Percentiles rank a stretch among this genome's conserved stretches.
Conservation (phyloP, 2,329 filamentous ascomycete species). For the Rhynchosporium secalis region DNA sequence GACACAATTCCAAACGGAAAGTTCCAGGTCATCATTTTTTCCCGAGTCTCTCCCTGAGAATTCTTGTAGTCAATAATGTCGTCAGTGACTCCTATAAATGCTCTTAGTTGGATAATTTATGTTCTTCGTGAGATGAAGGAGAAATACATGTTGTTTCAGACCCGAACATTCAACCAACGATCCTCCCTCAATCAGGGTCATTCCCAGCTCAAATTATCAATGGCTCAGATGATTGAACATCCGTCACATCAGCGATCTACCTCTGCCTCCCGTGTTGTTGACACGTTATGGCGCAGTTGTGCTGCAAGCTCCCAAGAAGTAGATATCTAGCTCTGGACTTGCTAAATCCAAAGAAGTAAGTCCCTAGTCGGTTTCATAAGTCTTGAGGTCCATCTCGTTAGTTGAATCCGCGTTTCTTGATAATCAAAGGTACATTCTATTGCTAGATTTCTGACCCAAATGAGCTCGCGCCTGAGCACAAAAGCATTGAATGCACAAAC, state of each 20-base stretch:
- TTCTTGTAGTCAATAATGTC: neutral
- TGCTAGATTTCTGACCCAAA: slow-evolving; percentile 8
- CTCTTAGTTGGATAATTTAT: neutral
- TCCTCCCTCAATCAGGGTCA: neutral
- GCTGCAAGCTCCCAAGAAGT: neutral
- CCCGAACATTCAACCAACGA: neutral
- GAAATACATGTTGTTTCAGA: neutral
- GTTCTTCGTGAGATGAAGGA: neutral
- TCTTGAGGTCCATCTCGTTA: neutral
- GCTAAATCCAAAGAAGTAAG: neutral
- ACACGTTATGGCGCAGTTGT: neutral
- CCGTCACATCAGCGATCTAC: neutral
- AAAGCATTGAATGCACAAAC: too few species aligned
- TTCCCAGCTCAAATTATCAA: slow-evolving; percentile 3
- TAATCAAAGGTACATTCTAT: neutral
- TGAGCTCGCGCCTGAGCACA: neutral
- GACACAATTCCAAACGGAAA: neutral
- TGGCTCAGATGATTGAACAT: neutral
- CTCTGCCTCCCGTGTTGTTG: neutral
- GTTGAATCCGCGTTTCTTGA: neutral
- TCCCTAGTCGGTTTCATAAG: neutral
- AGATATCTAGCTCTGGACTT: neutral
- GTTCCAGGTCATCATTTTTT: neutral
- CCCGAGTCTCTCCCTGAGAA: neutral
- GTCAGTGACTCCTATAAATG: neutral